Conservation (phyloP, 1,139 yeast genomes). For the Sugiyamaella neomexicana region DNA sequence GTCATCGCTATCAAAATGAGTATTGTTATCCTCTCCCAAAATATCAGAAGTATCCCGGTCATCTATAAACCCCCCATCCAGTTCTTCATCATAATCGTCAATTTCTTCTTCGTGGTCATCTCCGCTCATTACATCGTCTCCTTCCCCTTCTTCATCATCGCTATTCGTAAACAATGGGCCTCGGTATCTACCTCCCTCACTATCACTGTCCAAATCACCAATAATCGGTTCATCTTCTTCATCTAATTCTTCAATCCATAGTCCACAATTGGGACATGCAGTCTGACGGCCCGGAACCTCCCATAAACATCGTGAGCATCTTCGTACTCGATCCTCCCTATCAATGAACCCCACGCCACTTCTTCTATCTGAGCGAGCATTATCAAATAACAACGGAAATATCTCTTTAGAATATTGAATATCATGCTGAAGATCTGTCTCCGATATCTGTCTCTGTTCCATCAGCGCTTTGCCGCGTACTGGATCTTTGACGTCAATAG, state of each 20-base stretch:
- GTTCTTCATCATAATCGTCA: constrained; percentile 21
- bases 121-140: constrained; percentile 12
- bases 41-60: constrained; percentile 13
- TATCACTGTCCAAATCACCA: constrained; percentile 10
- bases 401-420: constrained; percentile 21
- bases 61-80: constrained; percentile 21
- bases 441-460: constrained; percentile 20
- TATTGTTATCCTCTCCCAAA: constrained; percentile 1
- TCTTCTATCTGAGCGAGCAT: constrained; percentile 17
- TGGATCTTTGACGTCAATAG: constrained; percentile 19
- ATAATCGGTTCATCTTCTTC: constrained; percentile 18
- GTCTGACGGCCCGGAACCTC: constrained; percentile 27
- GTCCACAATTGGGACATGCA: constrained; percentile 31
- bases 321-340: constrained; percentile 31
- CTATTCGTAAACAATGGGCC: constrained; percentile 7
- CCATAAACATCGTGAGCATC: constrained; percentile 36
- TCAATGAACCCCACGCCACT: constrained; percentile 26
- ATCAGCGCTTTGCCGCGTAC: constrained; percentile 16
- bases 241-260: constrained; percentile 18
- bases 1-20: constrained; percentile 1
- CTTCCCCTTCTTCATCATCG: constrained; percentile 15
- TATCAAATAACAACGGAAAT: constrained; percentile 29
- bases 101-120: constrained; percentile 18
- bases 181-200: constrained; percentile 9
- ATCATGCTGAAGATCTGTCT: constrained; percentile 29